Base-by-base conservation (phyloP, 768 basidiomycete species). In the Rossbeevera mucosa region DNA sequence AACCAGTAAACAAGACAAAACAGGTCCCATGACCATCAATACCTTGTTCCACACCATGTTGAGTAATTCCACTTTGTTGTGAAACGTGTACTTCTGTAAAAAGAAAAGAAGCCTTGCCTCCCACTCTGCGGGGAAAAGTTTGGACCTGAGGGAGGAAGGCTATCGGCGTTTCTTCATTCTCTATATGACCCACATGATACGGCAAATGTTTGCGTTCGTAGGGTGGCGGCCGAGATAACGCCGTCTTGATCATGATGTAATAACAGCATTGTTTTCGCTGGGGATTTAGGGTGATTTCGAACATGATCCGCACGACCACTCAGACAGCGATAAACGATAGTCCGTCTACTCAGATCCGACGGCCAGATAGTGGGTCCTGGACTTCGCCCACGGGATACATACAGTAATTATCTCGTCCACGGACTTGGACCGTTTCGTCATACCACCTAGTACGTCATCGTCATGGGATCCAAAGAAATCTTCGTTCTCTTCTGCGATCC, bases 111-210 rank as follows among this genome's bases (percentile, higher is more conserved):
- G 36, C 36, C 9, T 38, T 9, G 18, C 36, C 36, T 38, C 18
- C 36, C 4, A 8, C 33, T 38, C n/a, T 38, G 36, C 18, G 36
- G 36, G 30, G 36, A 18, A 38, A 38, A 18, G 36, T 5, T 18
- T 38, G 18, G 36, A 18, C 36, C 36, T 38, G 36, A 38, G 36
- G 18, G n/a, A 38, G 36, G 11, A 18, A 18, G 42, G 14, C 14
- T 9, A 26, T 54, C 48, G 52, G 52, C 13, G 36, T 59, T 61
- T 30, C 30, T 30, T 2, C 30, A 9, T 38, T 38, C 63, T 51
- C 18, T 48, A 52, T 48, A 47, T 20, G 62, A 60, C 38, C 60
- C 52, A 44, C 55, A 44, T 7, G n/a, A n/a, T n/a, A n/a, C n/a
- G 13, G 18, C 29, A 22, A 21, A 54, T 55, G 31, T 7, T 38